phyloP scores from a whole-genome alignment of 345 rosid genomes.

The Populus pruinosa region DNA sequence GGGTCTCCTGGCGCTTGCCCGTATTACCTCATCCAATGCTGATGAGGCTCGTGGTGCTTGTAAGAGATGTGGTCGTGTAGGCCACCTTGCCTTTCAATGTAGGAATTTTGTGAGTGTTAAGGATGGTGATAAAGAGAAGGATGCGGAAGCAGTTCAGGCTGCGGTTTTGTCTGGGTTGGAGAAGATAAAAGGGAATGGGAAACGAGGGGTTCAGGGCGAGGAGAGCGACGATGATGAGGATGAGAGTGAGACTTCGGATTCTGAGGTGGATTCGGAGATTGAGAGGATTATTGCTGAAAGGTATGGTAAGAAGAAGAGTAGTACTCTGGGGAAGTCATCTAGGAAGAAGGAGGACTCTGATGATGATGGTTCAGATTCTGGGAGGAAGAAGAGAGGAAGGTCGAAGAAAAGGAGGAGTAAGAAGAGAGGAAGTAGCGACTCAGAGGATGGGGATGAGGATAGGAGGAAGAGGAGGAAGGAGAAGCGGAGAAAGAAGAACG shows the following conservation, averaged over 20 bases:
- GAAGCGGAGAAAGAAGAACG: conserved; percentile 57
- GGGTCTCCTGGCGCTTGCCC: conserved; percentile 81
- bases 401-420: conserved; percentile 65
- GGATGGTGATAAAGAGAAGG: conserved; percentile 68
- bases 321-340: conserved; percentile 27
- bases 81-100: conserved; percentile 86
- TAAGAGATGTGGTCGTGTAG: conserved; percentile 90
- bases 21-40: conserved; percentile 66
- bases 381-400: conserved; percentile 70
- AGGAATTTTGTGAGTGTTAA: conserved; percentile 78
- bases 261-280: conserved; percentile 79
- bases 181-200: conserved; percentile 65
- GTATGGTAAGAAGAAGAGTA: conserved; percentile 56
- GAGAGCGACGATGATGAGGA: conserved; percentile 65
- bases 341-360: conserved; percentile 42
- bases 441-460: conserved; percentile 55
- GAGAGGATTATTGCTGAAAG: conserved; percentile 86
- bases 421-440: conserved; percentile 51
- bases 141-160: conserved; percentile 52
- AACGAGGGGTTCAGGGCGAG: conserved; percentile 33
- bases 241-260: conserved; percentile 77
- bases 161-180: conserved; percentile 69
- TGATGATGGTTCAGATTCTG: conserved; percentile 40
- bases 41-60: conserved; percentile 92
- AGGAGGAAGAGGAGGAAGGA: conserved; percentile 53